phyloP scores from a whole-genome alignment of 2,329 filamentous ascomycete genomes.

The Pezicula rhizophila region DNA sequence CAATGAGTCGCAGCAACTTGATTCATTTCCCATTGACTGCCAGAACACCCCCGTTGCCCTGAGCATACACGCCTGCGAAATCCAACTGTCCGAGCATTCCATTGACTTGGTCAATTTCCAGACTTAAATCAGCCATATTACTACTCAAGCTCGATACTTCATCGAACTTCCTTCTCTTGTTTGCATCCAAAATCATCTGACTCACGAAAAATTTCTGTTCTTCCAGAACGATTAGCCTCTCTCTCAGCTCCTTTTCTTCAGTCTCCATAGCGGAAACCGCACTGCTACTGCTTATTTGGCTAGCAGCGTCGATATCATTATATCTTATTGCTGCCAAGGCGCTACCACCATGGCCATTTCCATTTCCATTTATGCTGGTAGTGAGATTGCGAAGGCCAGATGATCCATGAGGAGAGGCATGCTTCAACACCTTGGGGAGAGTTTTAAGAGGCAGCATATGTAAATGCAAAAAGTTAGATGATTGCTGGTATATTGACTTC shows the following conservation, averaged over 20 bases:
- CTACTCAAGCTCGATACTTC: conserved; percentile 58
- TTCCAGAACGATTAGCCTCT: conserved; percentile 62
- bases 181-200: conserved; percentile 65
- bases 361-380: conserved; percentile 4
- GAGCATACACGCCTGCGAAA: conserved; percentile 25
- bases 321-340: conserved; percentile 55
- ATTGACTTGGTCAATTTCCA: conserved; percentile 59
- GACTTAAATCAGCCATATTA: conserved; percentile 60
- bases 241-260: conserved; percentile 63
- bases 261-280: conserved; percentile 58
- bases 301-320: conserved; percentile 43
- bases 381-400: conserved; percentile 32
- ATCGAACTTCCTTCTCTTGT: conserved; percentile 61
- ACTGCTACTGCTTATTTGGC: conserved; percentile 48
- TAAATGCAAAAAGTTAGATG: conserved; percentile 61
- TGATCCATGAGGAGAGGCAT: conserved; percentile 49
- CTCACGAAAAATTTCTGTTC: conserved; percentile 68
- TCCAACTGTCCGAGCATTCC: conserved; percentile 52
- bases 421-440: conserved; percentile 52
- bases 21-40: too few relatives aligned
- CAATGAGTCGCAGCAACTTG: conserved; percentile 3
- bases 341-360: conserved; percentile 8
- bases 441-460: conserved; percentile 70
- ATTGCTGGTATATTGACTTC: conserved; percentile 63
- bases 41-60: conserved; percentile 1